Evolutionary conservation across 169 alveolate species (phyloP).

Genomic region (Cryptosporidium tyzzeri): DNA sequence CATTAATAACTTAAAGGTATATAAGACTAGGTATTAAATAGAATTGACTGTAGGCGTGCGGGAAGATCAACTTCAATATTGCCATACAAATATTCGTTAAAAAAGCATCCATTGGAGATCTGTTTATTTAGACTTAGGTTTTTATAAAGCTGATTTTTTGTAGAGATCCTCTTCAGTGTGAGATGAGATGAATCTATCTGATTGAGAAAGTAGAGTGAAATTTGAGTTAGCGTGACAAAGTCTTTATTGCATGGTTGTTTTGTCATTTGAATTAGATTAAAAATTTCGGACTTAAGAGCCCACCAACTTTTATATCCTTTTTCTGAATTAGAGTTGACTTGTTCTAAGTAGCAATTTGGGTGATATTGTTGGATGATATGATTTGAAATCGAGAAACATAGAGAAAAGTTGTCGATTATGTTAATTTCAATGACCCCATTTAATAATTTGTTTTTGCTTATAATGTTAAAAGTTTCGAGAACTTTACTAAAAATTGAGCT

Average conservation of each 20-base stretch:
- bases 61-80: conserved; percentile 54
- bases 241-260: background rate
- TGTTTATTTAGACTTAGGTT: conserved; percentile 5
- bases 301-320: conserved; percentile 49
- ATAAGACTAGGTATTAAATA: conserved; percentile 4
- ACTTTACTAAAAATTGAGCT: conserved; percentile 29
- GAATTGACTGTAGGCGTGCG: conserved; percentile 22
- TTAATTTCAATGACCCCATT: background rate
- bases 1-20: background rate
- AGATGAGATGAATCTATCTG: conserved; percentile 59
- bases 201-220: conserved; percentile 2
- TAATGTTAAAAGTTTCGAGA: background rate
- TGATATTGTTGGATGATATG: conserved; percentile 22
- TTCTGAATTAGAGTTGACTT: conserved; percentile 7
- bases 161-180: conserved; percentile 28
- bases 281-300: conserved; percentile 17
- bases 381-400: conserved; percentile 43
- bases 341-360: conserved; percentile 45
- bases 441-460: background rate
- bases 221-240: background rate
- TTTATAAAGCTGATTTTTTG: conserved; percentile 22
- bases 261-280: background rate
- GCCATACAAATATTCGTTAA: conserved; percentile 30
- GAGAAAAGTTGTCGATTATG: conserved; percentile 15
- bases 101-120: background rate